Percentiles rank a stretch among this genome's conserved stretches.
phyloP scores from a whole-genome alignment of 768 basidiomycete species.

The Podaxis pistillaris region DNA sequence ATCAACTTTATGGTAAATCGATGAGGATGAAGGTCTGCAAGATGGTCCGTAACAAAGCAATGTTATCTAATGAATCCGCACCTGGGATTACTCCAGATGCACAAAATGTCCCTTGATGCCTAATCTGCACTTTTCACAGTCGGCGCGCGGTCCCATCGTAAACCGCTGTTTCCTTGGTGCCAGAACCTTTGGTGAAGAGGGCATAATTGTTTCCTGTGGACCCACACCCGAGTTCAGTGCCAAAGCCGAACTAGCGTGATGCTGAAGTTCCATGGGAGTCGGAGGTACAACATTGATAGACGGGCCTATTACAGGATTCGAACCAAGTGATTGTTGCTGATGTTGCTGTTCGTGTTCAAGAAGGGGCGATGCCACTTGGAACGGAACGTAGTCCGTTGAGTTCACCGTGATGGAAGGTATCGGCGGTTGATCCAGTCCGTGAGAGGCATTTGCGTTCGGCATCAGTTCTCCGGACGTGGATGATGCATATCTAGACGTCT shows the following conservation, averaged over 20 bases:
- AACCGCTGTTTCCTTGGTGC: conserved; percentile 43
- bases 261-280: conserved; percentile 6
- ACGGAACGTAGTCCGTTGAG: background rate
- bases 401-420: background rate
- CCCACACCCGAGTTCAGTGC: background rate
- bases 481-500: background rate
- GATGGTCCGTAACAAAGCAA: background rate
- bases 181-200: conserved; percentile 7
- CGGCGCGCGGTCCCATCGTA: conserved; percentile 70
- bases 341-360: conserved; percentile 22
- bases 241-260: background rate
- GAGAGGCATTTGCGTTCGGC: background rate
- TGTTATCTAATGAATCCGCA: background rate
- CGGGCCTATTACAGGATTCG: conserved; percentile 4
- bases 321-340: background rate
- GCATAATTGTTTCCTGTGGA: background rate
- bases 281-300: conserved; percentile 14
- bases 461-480: background rate
- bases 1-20: background rate
- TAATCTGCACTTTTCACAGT: conserved; percentile 64
- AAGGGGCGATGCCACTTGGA: conserved; percentile 14
- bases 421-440: background rate
- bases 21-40: background rate
- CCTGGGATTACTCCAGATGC: conserved; percentile 50
- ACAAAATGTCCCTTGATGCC: conserved; percentile 72